Evolutionary conservation across 2,329 filamentous ascomycete genomes (phyloP).

Genomic region (Coniochaeta ligniaria): DNA sequence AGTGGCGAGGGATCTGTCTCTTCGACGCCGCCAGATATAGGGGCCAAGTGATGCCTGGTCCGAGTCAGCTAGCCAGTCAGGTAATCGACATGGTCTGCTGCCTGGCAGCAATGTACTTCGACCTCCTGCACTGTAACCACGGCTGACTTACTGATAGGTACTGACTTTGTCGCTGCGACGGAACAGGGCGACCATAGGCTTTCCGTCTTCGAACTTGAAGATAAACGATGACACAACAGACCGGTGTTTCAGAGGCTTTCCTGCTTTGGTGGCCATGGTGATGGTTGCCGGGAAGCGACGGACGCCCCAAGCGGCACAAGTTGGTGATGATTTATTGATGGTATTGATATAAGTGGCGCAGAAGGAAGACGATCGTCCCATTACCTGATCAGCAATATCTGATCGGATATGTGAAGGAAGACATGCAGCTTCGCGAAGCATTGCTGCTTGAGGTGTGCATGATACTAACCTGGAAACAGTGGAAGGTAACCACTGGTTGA

Average conservation of each 20-base stretch:
- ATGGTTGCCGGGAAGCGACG: neutral
- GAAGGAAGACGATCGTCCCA: neutral
- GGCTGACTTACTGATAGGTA: slow-evolving; percentile 47
- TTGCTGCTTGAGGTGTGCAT: neutral
- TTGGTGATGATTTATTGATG: neutral
- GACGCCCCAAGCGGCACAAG: neutral
- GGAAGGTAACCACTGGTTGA: too few species aligned
- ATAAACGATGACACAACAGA: slow-evolving; percentile 44
- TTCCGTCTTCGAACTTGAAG: slow-evolving; percentile 32
- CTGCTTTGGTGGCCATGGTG: slow-evolving; percentile 11
- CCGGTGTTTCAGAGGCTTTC: slow-evolving; percentile 22
- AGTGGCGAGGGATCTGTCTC: slow-evolving; percentile 42
- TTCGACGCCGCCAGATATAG: slow-evolving; percentile 56
- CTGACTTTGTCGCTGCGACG: slow-evolving; percentile 50
- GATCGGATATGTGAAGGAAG: neutral
- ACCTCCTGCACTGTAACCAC: slow-evolving; percentile 1
- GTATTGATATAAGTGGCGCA: neutral
- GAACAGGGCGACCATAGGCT: slow-evolving; percentile 52
- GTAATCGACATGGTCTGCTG: neutral
- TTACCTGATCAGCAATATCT: neutral
- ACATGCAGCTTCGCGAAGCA: neutral
- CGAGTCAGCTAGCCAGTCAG: slow-evolving; percentile 4
- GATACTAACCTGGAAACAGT: neutral
- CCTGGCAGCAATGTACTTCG: neutral
- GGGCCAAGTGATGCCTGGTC: slow-evolving; percentile 46